A percentile compares a stretch with the other conserved stretches of the same genome.
These are phyloP conservation scores for Phlegmacium glaucopus DNA, from an alignment of 768 basidiomycete species.

Conservation along the genomic window DNA sequence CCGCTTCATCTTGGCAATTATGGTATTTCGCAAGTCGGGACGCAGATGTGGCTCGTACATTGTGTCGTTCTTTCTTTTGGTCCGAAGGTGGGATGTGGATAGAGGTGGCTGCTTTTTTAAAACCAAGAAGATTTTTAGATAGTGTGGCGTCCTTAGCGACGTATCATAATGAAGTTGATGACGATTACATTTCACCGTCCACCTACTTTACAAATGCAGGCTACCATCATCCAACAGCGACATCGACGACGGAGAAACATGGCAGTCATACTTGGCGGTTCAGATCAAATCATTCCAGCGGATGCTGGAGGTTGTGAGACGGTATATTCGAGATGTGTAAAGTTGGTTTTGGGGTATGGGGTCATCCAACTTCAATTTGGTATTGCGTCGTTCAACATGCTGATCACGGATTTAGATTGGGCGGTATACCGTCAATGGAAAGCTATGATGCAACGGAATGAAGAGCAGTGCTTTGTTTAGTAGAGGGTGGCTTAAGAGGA, in stretches of 20 bases:
- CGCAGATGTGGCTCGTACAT: conserved; percentile 55
- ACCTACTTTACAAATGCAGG: too few relatives aligned
- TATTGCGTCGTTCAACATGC: too few relatives aligned
- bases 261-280: conserved; percentile 32
- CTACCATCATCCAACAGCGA: background rate
- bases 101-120: conserved; percentile 37
- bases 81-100: conserved; percentile 56
- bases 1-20: conserved; percentile 55
- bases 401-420: too few relatives aligned
- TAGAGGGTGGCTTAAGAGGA: too few relatives aligned
- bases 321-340: conserved; percentile 17
- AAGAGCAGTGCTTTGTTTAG: too few relatives aligned
- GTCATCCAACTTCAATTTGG: too few relatives aligned
- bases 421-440: too few relatives aligned
- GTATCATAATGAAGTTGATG: background rate
- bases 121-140: background rate
- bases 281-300: conserved; percentile 39
- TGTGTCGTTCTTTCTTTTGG: conserved; percentile 67
- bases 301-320: conserved; percentile 30
- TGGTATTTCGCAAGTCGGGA: conserved; percentile 70
- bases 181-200: too few relatives aligned
- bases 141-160: too few relatives aligned
- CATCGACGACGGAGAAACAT: conserved; percentile 25
- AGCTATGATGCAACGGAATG: too few relatives aligned
- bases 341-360: background rate